A percentile compares a stretch with the other conserved stretches of the same genome.
phyloP scores from a whole-genome alignment of 768 basidiomycete genomes.

The Saitozyma sp. region DNA sequence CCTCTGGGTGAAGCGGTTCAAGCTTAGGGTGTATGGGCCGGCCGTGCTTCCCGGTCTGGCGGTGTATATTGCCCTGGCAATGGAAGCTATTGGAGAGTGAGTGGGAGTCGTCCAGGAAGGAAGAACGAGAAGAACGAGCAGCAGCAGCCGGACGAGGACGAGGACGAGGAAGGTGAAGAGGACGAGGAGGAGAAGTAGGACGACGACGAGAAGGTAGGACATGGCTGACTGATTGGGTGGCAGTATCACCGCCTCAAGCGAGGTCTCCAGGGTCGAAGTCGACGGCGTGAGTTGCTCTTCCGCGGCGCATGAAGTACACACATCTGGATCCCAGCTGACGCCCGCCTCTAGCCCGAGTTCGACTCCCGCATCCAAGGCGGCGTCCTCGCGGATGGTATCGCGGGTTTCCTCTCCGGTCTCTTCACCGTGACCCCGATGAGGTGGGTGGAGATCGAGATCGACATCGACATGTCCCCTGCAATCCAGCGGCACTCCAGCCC shows the following conservation, averaged over 20 bases:
- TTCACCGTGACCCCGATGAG: slow-evolving; percentile 77
- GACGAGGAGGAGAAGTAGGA: too few relatives aligned
- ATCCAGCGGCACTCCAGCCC: too few relatives aligned
- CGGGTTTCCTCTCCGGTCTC: slow-evolving; percentile 74
- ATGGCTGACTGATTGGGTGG: background rate
- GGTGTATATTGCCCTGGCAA: slow-evolving; percentile 69
- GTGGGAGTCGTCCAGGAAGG: background rate
- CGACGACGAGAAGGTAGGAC: too few relatives aligned
- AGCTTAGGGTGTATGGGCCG: slow-evolving; percentile 72
- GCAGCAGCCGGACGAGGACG: too few relatives aligned
- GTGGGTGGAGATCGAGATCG: background rate
- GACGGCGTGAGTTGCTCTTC: slow-evolving; percentile 56
- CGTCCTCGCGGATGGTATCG: slow-evolving; percentile 73
- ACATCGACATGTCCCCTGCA: too few relatives aligned
- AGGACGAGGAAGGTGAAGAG: too few relatives aligned
- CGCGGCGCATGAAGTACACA: background rate
- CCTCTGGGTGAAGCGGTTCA: slow-evolving; percentile 78
- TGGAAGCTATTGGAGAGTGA: slow-evolving; percentile 79
- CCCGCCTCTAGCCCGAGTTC: slow-evolving; percentile 60
- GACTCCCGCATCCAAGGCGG: slow-evolving; percentile 82
- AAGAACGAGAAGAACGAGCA: too few relatives aligned
- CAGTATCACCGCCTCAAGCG: slow-evolving; percentile 65
- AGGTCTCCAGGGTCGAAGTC: slow-evolving; percentile 74
- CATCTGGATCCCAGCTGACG: background rate
- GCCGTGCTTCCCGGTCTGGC: slow-evolving; percentile 65